Base-by-base conservation (phyloP, 164 flowering plant genomes). In the Cinnamomum chago region DNA sequence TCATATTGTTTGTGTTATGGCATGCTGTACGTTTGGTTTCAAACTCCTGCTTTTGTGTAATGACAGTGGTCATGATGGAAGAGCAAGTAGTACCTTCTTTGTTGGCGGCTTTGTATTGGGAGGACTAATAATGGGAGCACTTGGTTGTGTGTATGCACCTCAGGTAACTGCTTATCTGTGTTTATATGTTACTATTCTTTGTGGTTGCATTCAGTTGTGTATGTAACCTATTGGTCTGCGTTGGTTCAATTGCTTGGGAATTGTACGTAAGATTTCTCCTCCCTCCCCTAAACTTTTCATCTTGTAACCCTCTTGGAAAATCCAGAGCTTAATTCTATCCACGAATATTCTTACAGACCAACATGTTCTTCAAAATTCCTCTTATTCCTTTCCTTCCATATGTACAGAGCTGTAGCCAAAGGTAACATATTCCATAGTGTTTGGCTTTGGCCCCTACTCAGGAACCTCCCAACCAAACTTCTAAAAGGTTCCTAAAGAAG, bases 91-190 rank as follows among this genome's bases (percentile, higher is more conserved):
- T 81, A 85, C 89, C 83, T 72, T 86, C 70, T 93, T 95, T 78
- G 85, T 93, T 70, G 91, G 99, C 70, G 99, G 98, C 77, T 95
- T 95, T 81, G 82, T 95, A 64, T 77, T 95, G 83, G 99, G 99
- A 82, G 98, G 99, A 83, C 35, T 93, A 15, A 80, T 95, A 12
- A 90, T 90, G 62, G 98, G 97, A 72, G 77, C 98, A n/a, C 93
- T 95, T 40, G 97, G 97, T 33, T 87, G 90, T 79, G 87, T 91
- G 23, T 95, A 84, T 86, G 99, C 99, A 72, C 98, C 98, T 73
- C 90, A 95, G 94, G 99, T 93, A 68, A 79, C 22, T 51, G 3
- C 11, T 47, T 50, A 12, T 5, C n/a, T 67, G 70, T 67, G 17
- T 68, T 68, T 35, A 47, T 68, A 15, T 67, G n/a, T 20, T 67